Conservation (phyloP, 78 protist species). For the Pelomyxa schiedti region DNA sequence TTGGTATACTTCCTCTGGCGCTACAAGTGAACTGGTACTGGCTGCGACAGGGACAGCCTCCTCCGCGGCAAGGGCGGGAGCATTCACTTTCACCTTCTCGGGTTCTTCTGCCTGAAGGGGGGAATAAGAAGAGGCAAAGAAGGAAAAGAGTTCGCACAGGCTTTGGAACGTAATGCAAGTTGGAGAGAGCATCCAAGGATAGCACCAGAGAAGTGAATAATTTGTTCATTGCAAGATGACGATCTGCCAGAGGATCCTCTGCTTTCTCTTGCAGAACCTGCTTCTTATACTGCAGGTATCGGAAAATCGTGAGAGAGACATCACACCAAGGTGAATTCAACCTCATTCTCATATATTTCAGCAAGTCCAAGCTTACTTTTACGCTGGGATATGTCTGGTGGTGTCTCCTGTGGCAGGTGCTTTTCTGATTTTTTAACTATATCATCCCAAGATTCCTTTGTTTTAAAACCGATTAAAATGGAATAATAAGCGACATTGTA, state of each 20-base stretch:
- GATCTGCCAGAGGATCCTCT: slow-evolving; percentile 5
- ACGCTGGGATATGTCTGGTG: too few relatives aligned
- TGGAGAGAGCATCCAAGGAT: slow-evolving; percentile 24
- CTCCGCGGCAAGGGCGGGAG: slow-evolving; percentile 31
- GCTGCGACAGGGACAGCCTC: slow-evolving; percentile 42
- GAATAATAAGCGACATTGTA: too few relatives aligned
- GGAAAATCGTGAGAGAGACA: background rate
- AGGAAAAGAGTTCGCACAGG: too few relatives aligned
- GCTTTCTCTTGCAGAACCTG: slow-evolving; percentile 30
- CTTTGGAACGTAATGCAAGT: slow-evolving; percentile 47
- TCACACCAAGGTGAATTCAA: slow-evolving; percentile 3
- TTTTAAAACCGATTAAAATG: too few relatives aligned
- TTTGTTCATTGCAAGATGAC: slow-evolving; percentile 7
- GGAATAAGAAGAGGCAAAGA: too few relatives aligned
- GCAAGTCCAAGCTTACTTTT: too few relatives aligned
- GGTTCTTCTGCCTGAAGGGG: too few relatives aligned
- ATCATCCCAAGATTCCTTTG: too few relatives aligned
- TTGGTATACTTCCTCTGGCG: slow-evolving; percentile 49
- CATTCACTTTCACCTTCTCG: slow-evolving; percentile 1
- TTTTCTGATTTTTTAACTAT: slow-evolving; percentile 43
- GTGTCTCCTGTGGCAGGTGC: too few relatives aligned
- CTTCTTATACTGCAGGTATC: slow-evolving; percentile 10
- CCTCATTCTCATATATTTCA: slow-evolving; percentile 15
- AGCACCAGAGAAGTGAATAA: slow-evolving; percentile 7
- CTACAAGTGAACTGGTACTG: slow-evolving; percentile 11